Conservation (phyloP, 2,329 filamentous ascomycete genomes). For the Cladosporium sp. region DNA sequence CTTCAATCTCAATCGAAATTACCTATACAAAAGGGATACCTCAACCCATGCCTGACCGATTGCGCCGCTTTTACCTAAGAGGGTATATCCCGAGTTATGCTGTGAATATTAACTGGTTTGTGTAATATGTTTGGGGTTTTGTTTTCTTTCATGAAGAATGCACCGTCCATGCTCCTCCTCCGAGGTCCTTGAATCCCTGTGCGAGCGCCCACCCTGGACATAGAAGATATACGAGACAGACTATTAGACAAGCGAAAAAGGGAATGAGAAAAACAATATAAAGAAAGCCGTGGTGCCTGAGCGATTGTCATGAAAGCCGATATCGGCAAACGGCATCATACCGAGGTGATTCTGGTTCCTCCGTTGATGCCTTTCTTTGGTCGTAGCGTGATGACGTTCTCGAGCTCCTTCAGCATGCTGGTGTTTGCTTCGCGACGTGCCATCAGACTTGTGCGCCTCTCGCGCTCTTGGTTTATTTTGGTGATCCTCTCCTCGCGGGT, state of each 20-base stretch:
- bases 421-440: slow-evolving; percentile 77
- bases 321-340: not conserved
- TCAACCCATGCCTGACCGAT: too few relatives aligned
- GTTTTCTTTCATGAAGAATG: too few relatives aligned
- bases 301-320: not conserved
- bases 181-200: not conserved
- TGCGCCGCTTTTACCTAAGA: too few relatives aligned
- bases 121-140: too few relatives aligned
- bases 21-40: too few relatives aligned
- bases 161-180: too few relatives aligned
- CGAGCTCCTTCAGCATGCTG: slow-evolving; percentile 88
- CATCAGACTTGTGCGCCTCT: slow-evolving; percentile 64
- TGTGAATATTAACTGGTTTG: too few relatives aligned
- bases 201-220: not conserved
- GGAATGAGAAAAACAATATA: not conserved
- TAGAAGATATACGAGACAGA: not conserved
- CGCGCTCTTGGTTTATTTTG: slow-evolving; percentile 84
- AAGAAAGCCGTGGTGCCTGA: not conserved
- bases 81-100: too few relatives aligned
- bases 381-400: slow-evolving; percentile 67
- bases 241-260: not conserved
- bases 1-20: too few relatives aligned
- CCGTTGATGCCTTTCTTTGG: slow-evolving; percentile 18
- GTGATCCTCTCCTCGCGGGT: slow-evolving; percentile 82
- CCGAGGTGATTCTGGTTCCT: slow-evolving; percentile 11